Base-by-base conservation (phyloP, 805 yeast genomes). In the Hanseniaspora pseudoguilliermondii region DNA sequence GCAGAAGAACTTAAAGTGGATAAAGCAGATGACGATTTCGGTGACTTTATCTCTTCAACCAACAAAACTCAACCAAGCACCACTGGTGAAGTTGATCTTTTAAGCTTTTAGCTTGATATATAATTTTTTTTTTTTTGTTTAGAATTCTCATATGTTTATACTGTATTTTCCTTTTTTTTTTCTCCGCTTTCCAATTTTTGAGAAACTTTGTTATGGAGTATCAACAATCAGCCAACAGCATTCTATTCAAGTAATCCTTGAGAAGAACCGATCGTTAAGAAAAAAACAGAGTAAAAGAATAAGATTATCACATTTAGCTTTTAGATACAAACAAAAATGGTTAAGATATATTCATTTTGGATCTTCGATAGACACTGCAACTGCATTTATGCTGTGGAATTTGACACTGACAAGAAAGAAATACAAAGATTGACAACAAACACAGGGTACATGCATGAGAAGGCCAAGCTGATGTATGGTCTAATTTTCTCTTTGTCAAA, bases 321-420 rank as follows among this genome's bases (percentile, higher is more conserved):
- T 27, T 11, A 10, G 13, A 32, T 32, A 32, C 11, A 32, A 2
- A 32, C 2, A 32, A 43, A 34, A 21, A 57, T 36, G 43, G 80
- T 81, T 86, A 78, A 85, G 41, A 81, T 89, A 47, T 83, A 83
- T 71, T 86, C 96, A 11, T 84, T 90, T 65, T 86, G 89, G 86
- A 79, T 91, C 55, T 91, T 84, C 66, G 97, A 91, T 67, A 78
- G 93, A 66, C 97, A 91, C 70, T 86, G 97, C 69, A 82, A 84
- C 60, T 90, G 97, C 68, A 81, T 91, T 20, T 91, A 80, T 69
- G 79, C 79, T 86, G 66, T 90, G 83, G 82, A 72, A 75, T 1
- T 66, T 71, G 57, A 62, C 65, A 21, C 53, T 66, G 21, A 60
- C 63, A 35, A 60, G 62, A 16, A 62, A 67, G 41, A 77, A 77